A percentile compares a stretch with the other conserved stretches of the same genome.
phyloP scores from a whole-genome alignment of 192 early-diverging fungal species.

The Entomortierella beljakovae region DNA sequence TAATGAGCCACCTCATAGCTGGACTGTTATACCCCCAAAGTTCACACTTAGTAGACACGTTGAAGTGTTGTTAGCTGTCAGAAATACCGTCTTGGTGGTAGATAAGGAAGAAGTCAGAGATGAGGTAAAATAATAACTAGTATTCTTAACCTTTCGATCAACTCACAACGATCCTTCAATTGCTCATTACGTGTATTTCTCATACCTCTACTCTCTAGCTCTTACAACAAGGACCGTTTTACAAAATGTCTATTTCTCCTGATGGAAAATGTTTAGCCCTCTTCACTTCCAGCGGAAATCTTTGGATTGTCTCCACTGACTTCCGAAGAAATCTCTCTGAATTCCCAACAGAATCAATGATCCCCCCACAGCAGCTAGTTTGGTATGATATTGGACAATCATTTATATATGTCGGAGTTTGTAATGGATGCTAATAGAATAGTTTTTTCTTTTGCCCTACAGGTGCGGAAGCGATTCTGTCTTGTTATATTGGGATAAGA shows the following conservation, averaged over 20 bases:
- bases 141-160: no score
- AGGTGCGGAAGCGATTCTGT: slow-evolving; percentile 98
- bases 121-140: slow-evolving; percentile 64
- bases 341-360: slow-evolving; percentile 71
- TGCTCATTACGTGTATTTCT: not conserved
- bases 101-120: slow-evolving; percentile 85
- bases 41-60: slow-evolving; percentile 88
- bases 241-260: slow-evolving; percentile 89
- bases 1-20: slow-evolving; percentile 77
- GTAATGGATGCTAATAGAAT: no score
- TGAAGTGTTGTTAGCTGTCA: slow-evolving; percentile 86
- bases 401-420: no score
- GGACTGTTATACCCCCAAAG: slow-evolving; percentile 92
- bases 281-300: slow-evolving; percentile 78
- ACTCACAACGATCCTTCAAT: no score
- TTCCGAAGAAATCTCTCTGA: slow-evolving; percentile 95
- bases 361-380: slow-evolving; percentile 78
- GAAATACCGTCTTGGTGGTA: slow-evolving; percentile 82
- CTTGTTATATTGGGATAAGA: slow-evolving; percentile 84
- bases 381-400: no score
- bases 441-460: slow-evolving; percentile 30
- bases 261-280: slow-evolving; percentile 95
- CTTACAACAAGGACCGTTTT: slow-evolving; percentile 90
- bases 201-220: slow-evolving; percentile 55
- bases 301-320: slow-evolving; percentile 96